Evolutionary conservation across 192 early-diverging fungal species (phyloP), one percentile per base, ranked within the genome.

Genomic region (Phycomyces blakesleeanus): DNA sequence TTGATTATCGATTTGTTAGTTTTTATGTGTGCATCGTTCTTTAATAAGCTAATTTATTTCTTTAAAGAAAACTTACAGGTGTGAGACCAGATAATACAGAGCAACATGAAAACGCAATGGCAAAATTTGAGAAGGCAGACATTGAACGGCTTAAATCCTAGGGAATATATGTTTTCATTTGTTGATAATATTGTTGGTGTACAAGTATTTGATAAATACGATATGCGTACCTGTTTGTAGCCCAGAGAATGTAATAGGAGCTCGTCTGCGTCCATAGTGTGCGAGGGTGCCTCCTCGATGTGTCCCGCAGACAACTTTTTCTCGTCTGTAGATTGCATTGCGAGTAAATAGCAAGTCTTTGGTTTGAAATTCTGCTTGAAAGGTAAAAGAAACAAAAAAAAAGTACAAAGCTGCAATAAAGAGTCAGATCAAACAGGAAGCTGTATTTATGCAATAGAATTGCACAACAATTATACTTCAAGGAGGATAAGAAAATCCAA

Each of bases 71-170:
- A 57, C 55, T 66, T 67, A 73, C 76, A 18, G 82, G 82, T 18
- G 77, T 75, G 27, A 83, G 63, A 27, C 80, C 82, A 0, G 82
- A 67, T 1, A 82, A 73, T 29, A 84, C 68, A 24, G 78, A 81
- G 39, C 74, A 71, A 50, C 80, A 82, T 18, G 80, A 77, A 44
- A 80, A 84, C 22, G 82, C 76, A 58, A 82, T 77, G 34, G 76
- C 80, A 74, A 84, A 80, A 47, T 78, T 81, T 12, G 75, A 67
- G 41, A 84, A 82, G 24, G 58, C 71, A 10, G 76, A 74, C 8
- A 84, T 58, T n/a, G 75, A 74, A 26, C 82, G 80, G 38, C 61
- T 79, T 40, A 84, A 55, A 58, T 81, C 75, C 82, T 83, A 53
- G 57, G 14, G 5, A 26, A 39, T 42, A 7, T 34, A 7, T 34